These are phyloP conservation scores for Hemileia vastatrix DNA, from an alignment of 1,284 basidiomycete species.

Conservation along the genomic window DNA sequence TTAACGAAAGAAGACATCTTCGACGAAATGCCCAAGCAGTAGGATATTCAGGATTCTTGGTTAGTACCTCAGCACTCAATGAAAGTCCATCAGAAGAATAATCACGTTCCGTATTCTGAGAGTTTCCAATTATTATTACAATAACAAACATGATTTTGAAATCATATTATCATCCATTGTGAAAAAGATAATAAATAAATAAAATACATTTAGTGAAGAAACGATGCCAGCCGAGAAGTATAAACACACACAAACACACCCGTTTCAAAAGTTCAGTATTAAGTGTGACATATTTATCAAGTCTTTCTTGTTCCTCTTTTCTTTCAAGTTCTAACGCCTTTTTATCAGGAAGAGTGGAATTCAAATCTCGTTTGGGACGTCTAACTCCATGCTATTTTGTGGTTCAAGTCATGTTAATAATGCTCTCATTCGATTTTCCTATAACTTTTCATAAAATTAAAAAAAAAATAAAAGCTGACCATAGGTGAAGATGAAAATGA, in stretches of 20 bases:
- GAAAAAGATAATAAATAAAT: neutral
- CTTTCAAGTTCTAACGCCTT: slow-evolving; percentile 1
- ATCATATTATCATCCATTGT: neutral
- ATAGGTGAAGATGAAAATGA: neutral
- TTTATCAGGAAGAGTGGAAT: neutral
- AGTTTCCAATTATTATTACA: neutral
- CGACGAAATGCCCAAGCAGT: slow-evolving; percentile 19
- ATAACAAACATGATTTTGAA: neutral
- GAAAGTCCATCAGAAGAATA: too few relatives aligned
- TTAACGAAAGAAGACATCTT: slow-evolving; percentile 5
- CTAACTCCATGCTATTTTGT: slow-evolving; percentile 15
- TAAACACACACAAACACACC: slow-evolving; percentile 17
- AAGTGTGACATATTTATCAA: too few relatives aligned
- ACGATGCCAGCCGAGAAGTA: too few relatives aligned
- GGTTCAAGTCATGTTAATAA: too few relatives aligned
- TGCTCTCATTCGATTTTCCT: too few relatives aligned
- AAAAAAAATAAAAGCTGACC: neutral
- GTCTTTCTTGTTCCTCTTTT: slow-evolving; percentile 7
- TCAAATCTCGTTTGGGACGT: neutral
- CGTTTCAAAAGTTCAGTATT: slow-evolving; percentile 3
- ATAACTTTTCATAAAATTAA: too few relatives aligned
- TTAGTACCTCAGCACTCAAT: slow-evolving; percentile 9
- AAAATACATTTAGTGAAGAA: too few relatives aligned
- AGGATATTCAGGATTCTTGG: slow-evolving; percentile 13
- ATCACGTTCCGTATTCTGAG: neutral